Percentiles rank a stretch among this genome's conserved stretches.
These are phyloP conservation scores for Westerdykella aurantiaca DNA, from an alignment of 2,329 filamentous ascomycete genomes.

Conservation along the genomic window DNA sequence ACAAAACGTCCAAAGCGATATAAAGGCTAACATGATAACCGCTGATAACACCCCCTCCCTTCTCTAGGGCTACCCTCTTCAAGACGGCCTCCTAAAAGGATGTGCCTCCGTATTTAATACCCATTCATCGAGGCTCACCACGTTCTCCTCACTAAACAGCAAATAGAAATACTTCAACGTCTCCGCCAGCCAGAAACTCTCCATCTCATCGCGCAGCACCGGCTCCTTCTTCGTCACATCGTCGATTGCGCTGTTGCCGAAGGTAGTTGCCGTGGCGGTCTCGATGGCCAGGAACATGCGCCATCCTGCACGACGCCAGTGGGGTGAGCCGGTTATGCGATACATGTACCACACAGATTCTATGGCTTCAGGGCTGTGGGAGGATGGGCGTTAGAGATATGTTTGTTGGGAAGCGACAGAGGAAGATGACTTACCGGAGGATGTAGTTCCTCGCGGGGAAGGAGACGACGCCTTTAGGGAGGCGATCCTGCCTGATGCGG, in stretches of 20 bases:
- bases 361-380: constrained; percentile 61
- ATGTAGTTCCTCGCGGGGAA: constrained; percentile 57
- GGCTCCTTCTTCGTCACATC: constrained; percentile 55
- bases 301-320: constrained; percentile 66
- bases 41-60: too few relatives aligned
- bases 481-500: constrained; percentile 38
- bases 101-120: constrained; percentile 51
- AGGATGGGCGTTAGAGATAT: constrained; percentile 3
- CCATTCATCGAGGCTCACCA: constrained; percentile 60
- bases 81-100: constrained; percentile 33
- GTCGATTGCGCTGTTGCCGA: constrained; percentile 60
- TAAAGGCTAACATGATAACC: too few relatives aligned
- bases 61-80: neutral
- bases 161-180: constrained; percentile 64
- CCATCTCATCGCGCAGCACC: constrained; percentile 56
- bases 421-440: constrained; percentile 43
- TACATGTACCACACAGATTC: constrained; percentile 77
- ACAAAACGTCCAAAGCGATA: too few relatives aligned
- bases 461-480: constrained; percentile 53
- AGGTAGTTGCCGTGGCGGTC: constrained; percentile 54
- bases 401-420: neutral
- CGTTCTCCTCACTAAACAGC: constrained; percentile 54
- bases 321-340: constrained; percentile 61
- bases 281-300: constrained; percentile 64
- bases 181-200: constrained; percentile 69